Conservation (phyloP, 2,329 filamentous ascomycete species). For the Taxawa tesnikishii region DNA sequence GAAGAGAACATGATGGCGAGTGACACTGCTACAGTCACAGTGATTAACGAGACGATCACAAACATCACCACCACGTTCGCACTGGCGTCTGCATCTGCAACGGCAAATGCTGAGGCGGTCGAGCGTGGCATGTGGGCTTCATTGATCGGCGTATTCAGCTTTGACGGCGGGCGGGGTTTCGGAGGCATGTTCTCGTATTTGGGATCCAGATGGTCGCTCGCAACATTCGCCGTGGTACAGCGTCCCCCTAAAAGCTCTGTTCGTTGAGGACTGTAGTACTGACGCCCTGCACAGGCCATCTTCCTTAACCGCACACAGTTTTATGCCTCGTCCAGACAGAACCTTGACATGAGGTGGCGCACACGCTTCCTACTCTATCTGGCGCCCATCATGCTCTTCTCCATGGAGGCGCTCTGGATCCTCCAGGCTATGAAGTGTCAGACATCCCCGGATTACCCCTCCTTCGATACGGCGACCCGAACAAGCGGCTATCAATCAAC, state of each 20-base stretch:
- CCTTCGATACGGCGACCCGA: slow-evolving; percentile 33
- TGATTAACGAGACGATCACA: slow-evolving; percentile 24
- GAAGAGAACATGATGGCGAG: slow-evolving; percentile 48
- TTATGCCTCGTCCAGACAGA: slow-evolving; percentile 77
- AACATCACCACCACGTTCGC: slow-evolving; percentile 27
- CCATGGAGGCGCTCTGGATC: slow-evolving; percentile 54
- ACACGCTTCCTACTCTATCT: slow-evolving; percentile 58
- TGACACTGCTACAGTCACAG: slow-evolving; percentile 41
- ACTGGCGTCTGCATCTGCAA: slow-evolving; percentile 26
- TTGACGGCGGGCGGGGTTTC: slow-evolving; percentile 51
- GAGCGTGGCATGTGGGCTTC: slow-evolving; percentile 9
- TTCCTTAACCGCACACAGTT: slow-evolving; percentile 85
- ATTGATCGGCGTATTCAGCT: slow-evolving; percentile 21
- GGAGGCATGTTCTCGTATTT: slow-evolving; percentile 83
- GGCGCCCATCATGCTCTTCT: slow-evolving; percentile 57
- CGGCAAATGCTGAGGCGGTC: slow-evolving; percentile 7
- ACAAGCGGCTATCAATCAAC: slow-evolving; percentile 30
- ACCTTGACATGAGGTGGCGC: slow-evolving; percentile 63
- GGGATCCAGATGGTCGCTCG: slow-evolving; percentile 83
- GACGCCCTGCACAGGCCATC: slow-evolving; percentile 50
- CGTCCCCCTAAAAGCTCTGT: too few relatives aligned
- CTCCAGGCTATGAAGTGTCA: slow-evolving; percentile 87
- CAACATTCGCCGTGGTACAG: slow-evolving; percentile 68
- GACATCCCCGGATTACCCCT: slow-evolving; percentile 43
- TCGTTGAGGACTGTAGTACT: too few relatives aligned